Conservation (phyloP, 1,284 basidiomycete genomes). For the Cryptococcus maquisensis region DNA sequence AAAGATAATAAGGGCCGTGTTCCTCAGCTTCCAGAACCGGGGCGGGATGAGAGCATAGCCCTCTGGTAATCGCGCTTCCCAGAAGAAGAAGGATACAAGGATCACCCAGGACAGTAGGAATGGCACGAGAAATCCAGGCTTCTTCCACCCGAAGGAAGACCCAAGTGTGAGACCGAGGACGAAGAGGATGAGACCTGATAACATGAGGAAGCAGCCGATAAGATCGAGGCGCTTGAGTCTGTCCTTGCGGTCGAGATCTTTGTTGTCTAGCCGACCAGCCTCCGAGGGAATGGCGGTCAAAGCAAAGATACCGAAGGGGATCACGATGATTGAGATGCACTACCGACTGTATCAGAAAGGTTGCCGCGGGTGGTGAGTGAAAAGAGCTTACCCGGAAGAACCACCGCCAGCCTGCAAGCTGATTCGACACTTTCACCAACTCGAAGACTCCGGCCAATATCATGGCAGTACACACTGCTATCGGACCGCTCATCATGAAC, state of each 20-base stretch:
- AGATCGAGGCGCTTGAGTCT: constrained; percentile 39
- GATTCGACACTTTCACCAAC: constrained; percentile 41
- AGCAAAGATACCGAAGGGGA: constrained; percentile 26
- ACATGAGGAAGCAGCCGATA: constrained; percentile 30
- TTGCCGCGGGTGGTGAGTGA: constrained; percentile 17
- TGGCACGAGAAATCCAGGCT: constrained; percentile 42
- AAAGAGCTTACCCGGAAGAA: constrained; percentile 39
- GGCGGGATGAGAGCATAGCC: constrained; percentile 31
- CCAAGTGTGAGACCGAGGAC: constrained; percentile 45
- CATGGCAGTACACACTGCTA: constrained; percentile 38
- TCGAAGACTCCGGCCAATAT: constrained; percentile 42
- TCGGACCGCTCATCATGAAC: constrained; percentile 41
- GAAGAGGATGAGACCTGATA: constrained; percentile 36
- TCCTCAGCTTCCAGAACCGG: constrained; percentile 34
- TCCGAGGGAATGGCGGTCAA: constrained; percentile 26
- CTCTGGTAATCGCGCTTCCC: constrained; percentile 26
- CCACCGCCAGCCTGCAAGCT: constrained; percentile 45
- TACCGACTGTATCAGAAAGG: not conserved
- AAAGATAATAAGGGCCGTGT: constrained; percentile 31
- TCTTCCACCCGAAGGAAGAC: constrained; percentile 39
- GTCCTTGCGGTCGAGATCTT: constrained; percentile 4
- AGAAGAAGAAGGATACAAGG: constrained; percentile 38
- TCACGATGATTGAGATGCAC: constrained; percentile 17
- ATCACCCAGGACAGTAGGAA: constrained; percentile 39
- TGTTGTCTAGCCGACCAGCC: constrained; percentile 17